Base-by-base conservation (phyloP, 345 rosid genomes). In the Toxicodendron radicans region DNA sequence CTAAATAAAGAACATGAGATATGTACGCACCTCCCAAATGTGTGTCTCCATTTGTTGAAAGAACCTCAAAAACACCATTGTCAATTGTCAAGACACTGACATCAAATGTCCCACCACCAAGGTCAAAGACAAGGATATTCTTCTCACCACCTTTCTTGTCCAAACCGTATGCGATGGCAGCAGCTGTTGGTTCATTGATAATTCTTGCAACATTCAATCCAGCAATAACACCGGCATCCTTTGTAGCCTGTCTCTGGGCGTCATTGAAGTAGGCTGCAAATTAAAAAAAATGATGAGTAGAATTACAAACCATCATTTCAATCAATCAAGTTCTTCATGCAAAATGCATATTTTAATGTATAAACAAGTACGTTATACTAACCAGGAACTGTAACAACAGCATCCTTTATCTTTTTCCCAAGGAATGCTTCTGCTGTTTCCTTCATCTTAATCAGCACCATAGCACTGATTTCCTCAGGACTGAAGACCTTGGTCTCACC, bases 351-450 rank as follows among this genome's bases (percentile, higher is more conserved):
- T 63, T 4, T 4, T 17, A 63, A 35, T 33, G 4, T 35, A 38
- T 5, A 65, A 35, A 18, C 27, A 13, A 12, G 16, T 18, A 58
- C 27, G 58, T 33, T n/a, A 38, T 24, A 84, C 87, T 81, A 13
- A 94, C 98, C 98, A 58, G 99, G 99, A 85, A 95, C 98, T 52
- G 99, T 95, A 73, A 95, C 98, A 53, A 95, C 99, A 16, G 97
- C 97, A 76, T 95, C 99, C 90, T 88, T 95, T 76, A 95, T 95
- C 79, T 95, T 92, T 90, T 95, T 95, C n/a, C 99, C 99, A 68
- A 92, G 95, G 90, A 86, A 95, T 14, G 99, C 97, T 72, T 95
- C 97, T 0, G 98, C 98, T 13, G 98, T 94, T 85, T 94, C 98
- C 89, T 94, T 94, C 98, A 92, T 94, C 89, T 94, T 95, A 14